phyloP scores from a whole-genome alignment of 108 stramenopile genomes.

The Parietichytrium sp. region DNA sequence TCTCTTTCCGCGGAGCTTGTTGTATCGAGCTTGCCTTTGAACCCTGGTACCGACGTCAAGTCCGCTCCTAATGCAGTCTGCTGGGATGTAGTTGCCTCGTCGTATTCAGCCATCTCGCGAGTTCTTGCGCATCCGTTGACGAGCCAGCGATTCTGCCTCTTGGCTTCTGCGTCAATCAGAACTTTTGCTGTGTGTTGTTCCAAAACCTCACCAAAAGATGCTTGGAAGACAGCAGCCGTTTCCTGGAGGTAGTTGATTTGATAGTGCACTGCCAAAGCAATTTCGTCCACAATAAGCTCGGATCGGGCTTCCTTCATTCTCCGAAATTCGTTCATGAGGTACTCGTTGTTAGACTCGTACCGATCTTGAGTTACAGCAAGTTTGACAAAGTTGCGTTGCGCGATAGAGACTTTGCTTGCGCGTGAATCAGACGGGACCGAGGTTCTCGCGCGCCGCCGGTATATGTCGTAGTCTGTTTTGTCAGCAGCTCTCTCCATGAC shows the following conservation, averaged over 20 bases:
- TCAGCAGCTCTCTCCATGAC: neutral
- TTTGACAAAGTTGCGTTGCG: neutral
- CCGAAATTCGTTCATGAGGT: neutral
- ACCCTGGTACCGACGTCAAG: too few relatives aligned
- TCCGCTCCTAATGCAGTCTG: neutral
- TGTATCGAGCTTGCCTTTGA: too few relatives aligned
- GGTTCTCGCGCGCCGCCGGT: constrained; percentile 22
- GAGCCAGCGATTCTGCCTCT: neutral
- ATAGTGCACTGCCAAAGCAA: neutral
- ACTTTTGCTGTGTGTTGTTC: neutral
- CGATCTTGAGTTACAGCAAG: constrained; percentile 19
- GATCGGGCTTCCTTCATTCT: constrained; percentile 8
- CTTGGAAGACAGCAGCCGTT: neutral
- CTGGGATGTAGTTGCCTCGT: neutral
- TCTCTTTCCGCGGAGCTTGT: too few relatives aligned
- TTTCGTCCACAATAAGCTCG: neutral
- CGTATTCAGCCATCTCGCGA: neutral
- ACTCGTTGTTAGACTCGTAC: neutral
- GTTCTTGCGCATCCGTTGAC: neutral
- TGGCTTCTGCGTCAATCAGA: neutral
- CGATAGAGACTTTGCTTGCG: neutral
- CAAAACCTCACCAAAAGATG: neutral
- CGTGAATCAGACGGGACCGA: neutral
- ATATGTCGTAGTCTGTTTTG: constrained; percentile 16
- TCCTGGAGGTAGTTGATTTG: neutral